A percentile compares a stretch with the other conserved stretches of the same genome.
Evolutionary conservation across 208 protist genomes (phyloP).

Genomic region (Porcisia deanei): DNA sequence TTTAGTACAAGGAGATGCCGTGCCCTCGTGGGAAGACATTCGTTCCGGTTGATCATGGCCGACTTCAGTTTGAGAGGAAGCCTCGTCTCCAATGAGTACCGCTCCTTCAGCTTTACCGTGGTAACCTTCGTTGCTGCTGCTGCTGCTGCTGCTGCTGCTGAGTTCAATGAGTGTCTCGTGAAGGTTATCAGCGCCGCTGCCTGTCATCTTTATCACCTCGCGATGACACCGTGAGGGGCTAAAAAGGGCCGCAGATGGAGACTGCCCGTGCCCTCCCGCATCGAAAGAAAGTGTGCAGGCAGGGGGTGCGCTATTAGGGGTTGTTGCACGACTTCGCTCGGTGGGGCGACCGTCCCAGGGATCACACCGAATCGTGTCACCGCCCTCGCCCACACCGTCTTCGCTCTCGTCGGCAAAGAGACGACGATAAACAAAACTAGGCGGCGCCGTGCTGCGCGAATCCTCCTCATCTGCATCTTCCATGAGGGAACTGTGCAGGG

Average conservation of each 20-base stretch:
- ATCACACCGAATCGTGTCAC: not conserved
- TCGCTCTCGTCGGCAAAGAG: conserved; percentile 6
- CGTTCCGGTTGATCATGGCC: not conserved
- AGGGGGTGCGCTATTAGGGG: not conserved
- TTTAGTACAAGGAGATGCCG: not conserved
- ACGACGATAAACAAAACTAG: not conserved
- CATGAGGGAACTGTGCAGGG: not conserved
- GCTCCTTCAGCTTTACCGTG: not conserved
- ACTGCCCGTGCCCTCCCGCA: not conserved
- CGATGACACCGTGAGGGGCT: not conserved
- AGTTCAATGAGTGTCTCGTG: conserved; percentile 28
- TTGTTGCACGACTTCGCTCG: not conserved
- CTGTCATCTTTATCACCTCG: not conserved
- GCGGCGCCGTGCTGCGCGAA: not conserved
- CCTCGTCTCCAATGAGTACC: not conserved
- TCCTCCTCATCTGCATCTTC: not conserved
- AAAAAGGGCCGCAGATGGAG: not conserved
- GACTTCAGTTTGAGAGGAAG: not conserved
- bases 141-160: conserved; percentile 4
- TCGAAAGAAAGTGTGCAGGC: not conserved
- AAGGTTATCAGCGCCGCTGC: not conserved
- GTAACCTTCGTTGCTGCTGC: not conserved
- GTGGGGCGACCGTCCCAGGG: not conserved
- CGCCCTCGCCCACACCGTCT: not conserved
- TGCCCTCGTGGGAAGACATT: not conserved